These are phyloP conservation scores for Moesziomyces aphidis DNA, from an alignment of 1,284 basidiomycete species.

Conservation along the genomic window DNA sequence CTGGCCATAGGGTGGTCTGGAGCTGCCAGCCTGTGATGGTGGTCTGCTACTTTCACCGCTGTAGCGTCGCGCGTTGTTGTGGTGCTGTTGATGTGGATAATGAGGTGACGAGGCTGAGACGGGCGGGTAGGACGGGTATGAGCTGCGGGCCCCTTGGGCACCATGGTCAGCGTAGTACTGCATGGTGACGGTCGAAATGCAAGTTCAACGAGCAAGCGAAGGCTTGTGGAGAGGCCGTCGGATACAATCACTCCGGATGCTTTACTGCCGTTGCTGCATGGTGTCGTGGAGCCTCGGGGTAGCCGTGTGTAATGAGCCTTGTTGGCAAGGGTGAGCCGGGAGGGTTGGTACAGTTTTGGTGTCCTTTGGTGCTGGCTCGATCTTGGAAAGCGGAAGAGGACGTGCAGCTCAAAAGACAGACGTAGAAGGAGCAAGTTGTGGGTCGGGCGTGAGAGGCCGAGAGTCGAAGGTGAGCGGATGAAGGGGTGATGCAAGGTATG, in stretches of 20 bases:
- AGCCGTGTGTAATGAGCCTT: background rate
- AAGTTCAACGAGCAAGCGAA: too few relatives aligned
- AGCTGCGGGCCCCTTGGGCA: conserved; percentile 6
- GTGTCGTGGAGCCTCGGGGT: background rate
- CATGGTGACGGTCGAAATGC: background rate
- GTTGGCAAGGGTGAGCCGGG: background rate
- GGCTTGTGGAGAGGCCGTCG: background rate
- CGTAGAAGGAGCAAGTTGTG: too few relatives aligned
- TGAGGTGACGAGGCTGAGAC: conserved; percentile 30
- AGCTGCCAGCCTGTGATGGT: conserved; percentile 24
- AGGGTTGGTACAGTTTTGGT: background rate
- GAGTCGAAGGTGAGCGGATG: background rate
- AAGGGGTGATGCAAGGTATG: background rate
- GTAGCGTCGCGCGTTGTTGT: conserved; percentile 7
- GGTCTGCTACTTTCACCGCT: conserved; percentile 15
- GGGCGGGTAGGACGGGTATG: conserved; percentile 38
- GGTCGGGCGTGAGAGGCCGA: too few relatives aligned
- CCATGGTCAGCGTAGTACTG: conserved; percentile 10
- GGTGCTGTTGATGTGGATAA: conserved; percentile 6
- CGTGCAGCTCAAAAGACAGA: too few relatives aligned
- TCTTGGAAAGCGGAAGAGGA: too few relatives aligned
- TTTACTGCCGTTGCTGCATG: background rate
- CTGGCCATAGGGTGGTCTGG: conserved; percentile 11
- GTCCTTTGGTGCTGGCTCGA: too few relatives aligned
- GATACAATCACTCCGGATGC: background rate